Percentiles rank a stretch among this genome's conserved stretches.
These are phyloP conservation scores for Sporothrix inflata DNA, from an alignment of 2,329 filamentous ascomycete species.

Conservation along the genomic window DNA sequence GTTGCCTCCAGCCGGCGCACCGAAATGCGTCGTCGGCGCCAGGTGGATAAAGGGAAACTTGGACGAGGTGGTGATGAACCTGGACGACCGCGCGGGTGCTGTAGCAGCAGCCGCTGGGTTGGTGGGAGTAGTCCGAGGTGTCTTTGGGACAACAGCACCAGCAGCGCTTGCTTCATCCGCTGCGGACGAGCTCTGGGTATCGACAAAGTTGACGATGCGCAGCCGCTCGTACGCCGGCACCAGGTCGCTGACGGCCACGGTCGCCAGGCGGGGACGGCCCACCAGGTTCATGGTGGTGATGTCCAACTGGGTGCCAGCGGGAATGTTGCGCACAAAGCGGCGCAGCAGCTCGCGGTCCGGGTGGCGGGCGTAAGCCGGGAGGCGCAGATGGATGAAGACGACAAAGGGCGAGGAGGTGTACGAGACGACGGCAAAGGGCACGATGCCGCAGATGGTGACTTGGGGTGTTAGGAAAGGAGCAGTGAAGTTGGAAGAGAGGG, in stretches of 20 bases:
- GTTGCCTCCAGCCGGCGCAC: conserved; percentile 33
- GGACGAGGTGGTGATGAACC: conserved; percentile 8
- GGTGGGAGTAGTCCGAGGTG: conserved; percentile 34
- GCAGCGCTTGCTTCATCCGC: not conserved
- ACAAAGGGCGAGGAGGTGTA: conserved; percentile 73
- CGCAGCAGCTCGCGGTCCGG: conserved; percentile 52
- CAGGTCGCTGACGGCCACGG: conserved; percentile 43
- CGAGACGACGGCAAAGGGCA: conserved; percentile 67
- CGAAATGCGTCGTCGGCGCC: conserved; percentile 39
- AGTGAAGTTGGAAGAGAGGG: not conserved
- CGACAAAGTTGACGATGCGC: conserved; percentile 46
- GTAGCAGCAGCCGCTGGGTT: not conserved
- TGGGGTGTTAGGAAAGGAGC: conserved; percentile 38
- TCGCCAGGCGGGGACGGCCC: conserved; percentile 53
- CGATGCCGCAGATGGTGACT: conserved; percentile 61
- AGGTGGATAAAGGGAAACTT: conserved; percentile 46
- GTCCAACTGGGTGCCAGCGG: conserved; percentile 51
- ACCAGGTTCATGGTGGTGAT: conserved; percentile 60
- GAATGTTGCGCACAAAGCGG: conserved; percentile 54
- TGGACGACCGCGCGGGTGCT: not conserved
- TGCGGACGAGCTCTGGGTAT: not conserved
- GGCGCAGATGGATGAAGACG: conserved; percentile 68
- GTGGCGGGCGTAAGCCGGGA: conserved; percentile 67
- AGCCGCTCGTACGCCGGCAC: conserved; percentile 39
- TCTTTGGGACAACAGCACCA: conserved; percentile 34